Evolutionary conservation across 768 basidiomycete genomes (phyloP), one percentile per base, ranked within the genome.

Genomic region (Udeniomyces megalosporus): DNA sequence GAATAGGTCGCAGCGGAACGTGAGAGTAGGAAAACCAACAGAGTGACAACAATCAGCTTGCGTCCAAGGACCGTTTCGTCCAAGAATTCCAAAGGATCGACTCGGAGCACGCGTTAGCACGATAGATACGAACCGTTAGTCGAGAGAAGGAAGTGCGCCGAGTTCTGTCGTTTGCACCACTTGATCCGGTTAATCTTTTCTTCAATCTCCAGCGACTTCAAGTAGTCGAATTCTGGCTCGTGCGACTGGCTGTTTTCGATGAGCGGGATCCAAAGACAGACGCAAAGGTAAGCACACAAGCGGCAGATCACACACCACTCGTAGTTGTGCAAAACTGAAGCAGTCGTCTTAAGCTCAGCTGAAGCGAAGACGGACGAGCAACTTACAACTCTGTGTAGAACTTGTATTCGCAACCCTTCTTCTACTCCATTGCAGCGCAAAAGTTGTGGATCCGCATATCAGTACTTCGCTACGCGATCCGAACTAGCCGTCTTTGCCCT

Each of bases 151-250:
- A 99, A 97, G 75, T 99, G 95, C 49, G 95, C 92, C 50, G 87
- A 80, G 74, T 97, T 97, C 77, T 95, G 91, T 67, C 95, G 82
- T 78, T 84, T 91, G 80, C 92, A 96, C 95, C 95, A 99, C 74
- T 91, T 89, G 82, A 99, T 99, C 82, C 95, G 88, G 80, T 99
- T 99, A 80, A 99, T 99, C 85, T 99, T 99, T 81, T 99, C 95
- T 77, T 99, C 95, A 75, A 99, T 99, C 80, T 99, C 95, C 69
- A 99, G 79, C 26, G 90, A 95, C 80, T 99, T 99, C 72, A 99
- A 84, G 75, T 99, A 99, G 78, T 99, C 95, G 75, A 99, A 99
- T 75, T 99, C 95, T 60, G 95, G 95, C 74, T 99, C 95, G 74
- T 99, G 95, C 50, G 89, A 92, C 79, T 99, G 95, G 74, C 62